These are phyloP conservation scores for Calvatia gigantea DNA, from an alignment of 768 basidiomycete genomes.

Conservation along the genomic window DNA sequence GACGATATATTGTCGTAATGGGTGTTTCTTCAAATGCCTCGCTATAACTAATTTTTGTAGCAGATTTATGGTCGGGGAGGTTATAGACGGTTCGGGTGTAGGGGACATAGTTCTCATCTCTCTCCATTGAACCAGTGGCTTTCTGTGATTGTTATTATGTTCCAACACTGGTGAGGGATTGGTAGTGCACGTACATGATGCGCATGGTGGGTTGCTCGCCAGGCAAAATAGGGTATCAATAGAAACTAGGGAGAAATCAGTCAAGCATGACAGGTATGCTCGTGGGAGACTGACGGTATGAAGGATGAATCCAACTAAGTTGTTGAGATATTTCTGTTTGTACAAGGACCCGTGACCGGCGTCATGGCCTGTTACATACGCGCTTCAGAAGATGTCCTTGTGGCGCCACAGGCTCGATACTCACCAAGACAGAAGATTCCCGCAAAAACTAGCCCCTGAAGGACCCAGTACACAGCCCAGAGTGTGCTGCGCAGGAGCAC, in stretches of 20 bases:
- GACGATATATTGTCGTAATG: conserved; percentile 35
- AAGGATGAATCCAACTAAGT: conserved; percentile 44
- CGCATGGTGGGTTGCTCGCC: conserved; percentile 66
- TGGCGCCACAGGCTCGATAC: background rate
- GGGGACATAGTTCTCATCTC: conserved; percentile 75
- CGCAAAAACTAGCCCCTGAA: conserved; percentile 48
- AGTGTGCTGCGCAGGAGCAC: conserved; percentile 27
- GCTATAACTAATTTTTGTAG: conserved; percentile 38
- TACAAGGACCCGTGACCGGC: conserved; percentile 43
- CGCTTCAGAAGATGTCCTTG: background rate
- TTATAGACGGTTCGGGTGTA: conserved; percentile 37
- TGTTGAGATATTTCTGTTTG: conserved; percentile 32
- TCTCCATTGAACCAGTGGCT: conserved; percentile 71
- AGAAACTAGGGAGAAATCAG: conserved; percentile 34
- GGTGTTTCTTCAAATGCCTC: conserved; percentile 54
- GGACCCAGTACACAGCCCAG: conserved; percentile 48
- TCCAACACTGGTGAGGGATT: background rate
- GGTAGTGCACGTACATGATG: conserved; percentile 49
- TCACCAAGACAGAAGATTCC: conserved; percentile 53
- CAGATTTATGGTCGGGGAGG: conserved; percentile 34
- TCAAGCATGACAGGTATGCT: background rate
- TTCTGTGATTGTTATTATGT: conserved; percentile 25
- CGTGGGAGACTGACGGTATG: conserved; percentile 33
- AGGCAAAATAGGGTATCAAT: conserved; percentile 58
- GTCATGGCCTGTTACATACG: conserved; percentile 35